phyloP scores from a whole-genome alignment of 2,329 filamentous ascomycete genomes.

The Leptodontidium sp. region DNA sequence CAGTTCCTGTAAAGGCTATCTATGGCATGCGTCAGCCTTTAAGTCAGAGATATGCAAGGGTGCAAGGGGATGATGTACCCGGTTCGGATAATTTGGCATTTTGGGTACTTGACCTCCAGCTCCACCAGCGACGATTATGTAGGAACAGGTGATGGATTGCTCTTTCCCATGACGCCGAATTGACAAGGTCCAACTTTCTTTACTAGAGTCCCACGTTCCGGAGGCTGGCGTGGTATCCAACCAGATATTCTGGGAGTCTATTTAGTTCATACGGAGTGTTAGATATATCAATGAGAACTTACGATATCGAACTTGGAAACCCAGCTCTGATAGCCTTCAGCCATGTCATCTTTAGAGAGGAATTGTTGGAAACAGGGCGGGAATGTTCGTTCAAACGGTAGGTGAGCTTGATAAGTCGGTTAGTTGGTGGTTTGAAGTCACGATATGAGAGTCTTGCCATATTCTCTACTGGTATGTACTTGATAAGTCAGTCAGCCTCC shows the following conservation, averaged over 20 bases:
- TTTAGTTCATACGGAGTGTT: background rate
- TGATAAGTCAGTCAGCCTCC: background rate
- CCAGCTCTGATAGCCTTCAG: conserved; percentile 29
- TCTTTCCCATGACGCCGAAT: conserved; percentile 13
- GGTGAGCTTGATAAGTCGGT: conserved; percentile 23
- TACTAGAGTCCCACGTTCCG: conserved; percentile 24
- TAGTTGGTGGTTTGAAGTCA: background rate
- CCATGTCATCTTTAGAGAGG: conserved; percentile 32
- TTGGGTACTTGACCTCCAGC: conserved; percentile 24
- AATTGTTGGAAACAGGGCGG: conserved; percentile 26
- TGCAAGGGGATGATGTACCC: conserved; percentile 6
- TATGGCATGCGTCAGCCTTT: conserved; percentile 11
- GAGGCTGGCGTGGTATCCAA: conserved; percentile 8
- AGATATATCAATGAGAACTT: background rate
- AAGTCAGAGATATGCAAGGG: background rate
- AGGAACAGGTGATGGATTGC: conserved; percentile 14
- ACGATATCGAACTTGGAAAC: conserved; percentile 31
- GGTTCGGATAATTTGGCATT: conserved; percentile 21
- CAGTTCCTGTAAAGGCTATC: conserved; percentile 28
- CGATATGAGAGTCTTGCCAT: conserved; percentile 16
- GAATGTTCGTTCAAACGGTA: conserved; percentile 36
- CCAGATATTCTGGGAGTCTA: conserved; percentile 27
- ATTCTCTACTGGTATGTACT: conserved; percentile 34
- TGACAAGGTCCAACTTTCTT: conserved; percentile 26
- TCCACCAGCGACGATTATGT: conserved; percentile 33